phyloP scores from a whole-genome alignment of 352 stramenopile species.

The Elongisporangium undulatum region DNA sequence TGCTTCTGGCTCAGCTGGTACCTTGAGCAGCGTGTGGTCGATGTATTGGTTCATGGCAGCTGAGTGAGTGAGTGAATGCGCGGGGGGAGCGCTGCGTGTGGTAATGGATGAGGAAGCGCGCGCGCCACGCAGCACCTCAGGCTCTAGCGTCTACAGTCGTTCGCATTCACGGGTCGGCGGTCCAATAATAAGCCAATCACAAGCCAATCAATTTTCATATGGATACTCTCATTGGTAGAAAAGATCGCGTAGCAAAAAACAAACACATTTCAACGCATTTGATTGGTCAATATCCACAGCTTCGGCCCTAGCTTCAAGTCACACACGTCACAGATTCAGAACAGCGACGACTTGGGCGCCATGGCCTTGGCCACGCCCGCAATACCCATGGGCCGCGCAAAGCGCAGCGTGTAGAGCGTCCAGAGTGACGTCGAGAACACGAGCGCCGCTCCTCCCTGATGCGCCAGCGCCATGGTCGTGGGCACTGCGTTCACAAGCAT shows the following conservation, averaged over 20 bases:
- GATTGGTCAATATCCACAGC: neutral
- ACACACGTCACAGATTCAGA: slow-evolving; percentile 5
- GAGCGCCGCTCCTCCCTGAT: slow-evolving; percentile 74
- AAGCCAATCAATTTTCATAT: neutral
- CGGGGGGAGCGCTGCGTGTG: too few species aligned
- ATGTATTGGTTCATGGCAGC: slow-evolving; percentile 51
- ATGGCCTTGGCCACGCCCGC: slow-evolving; percentile 17
- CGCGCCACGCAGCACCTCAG: neutral
- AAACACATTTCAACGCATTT: neutral
- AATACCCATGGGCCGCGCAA: slow-evolving; percentile 37
- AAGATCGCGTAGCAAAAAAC: neutral
- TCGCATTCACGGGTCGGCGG: neutral
- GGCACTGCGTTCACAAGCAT: slow-evolving; percentile 96
- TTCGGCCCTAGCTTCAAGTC: neutral
- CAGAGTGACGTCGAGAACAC: slow-evolving; percentile 66
- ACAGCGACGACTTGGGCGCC: neutral
- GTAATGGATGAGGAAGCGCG: neutral
- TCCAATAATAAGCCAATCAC: neutral
- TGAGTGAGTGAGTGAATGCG: neutral
- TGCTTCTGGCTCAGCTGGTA: slow-evolving; percentile 9
- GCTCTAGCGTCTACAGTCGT: neutral
- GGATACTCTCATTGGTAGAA: neutral
- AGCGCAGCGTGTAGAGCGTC: slow-evolving; percentile 57
- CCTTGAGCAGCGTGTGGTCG: slow-evolving; percentile 84
- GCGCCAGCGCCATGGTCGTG: slow-evolving; percentile 88